Evolutionary conservation across 2,329 filamentous ascomycete genomes (phyloP).

Genomic region (Arthrobotrys pseudoclavata): DNA sequence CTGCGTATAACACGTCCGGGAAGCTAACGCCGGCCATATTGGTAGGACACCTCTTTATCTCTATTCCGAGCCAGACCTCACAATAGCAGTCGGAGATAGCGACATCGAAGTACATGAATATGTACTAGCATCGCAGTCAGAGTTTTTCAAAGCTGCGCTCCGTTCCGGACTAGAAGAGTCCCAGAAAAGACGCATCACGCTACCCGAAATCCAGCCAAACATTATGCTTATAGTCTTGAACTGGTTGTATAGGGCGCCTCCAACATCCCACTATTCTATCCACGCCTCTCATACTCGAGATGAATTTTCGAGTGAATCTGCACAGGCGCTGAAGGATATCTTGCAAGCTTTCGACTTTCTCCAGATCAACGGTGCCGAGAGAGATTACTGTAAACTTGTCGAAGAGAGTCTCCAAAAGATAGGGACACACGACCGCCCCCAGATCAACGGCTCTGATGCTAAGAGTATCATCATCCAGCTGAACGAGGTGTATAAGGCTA

Average conservation of each 20-base stretch:
- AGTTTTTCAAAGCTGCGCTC: conserved; percentile 20
- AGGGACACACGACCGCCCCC: background rate
- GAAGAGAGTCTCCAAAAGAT: background rate
- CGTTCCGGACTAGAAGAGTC: background rate
- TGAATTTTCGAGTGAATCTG: background rate
- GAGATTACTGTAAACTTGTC: background rate
- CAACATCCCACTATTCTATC: too few relatives aligned
- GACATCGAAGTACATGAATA: conserved; percentile 8
- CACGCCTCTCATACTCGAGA: background rate
- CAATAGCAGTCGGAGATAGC: background rate
- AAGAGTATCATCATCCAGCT: background rate
- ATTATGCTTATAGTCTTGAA: background rate
- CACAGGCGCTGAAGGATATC: background rate
- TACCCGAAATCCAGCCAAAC: conserved; percentile 9
- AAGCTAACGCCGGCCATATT: too few relatives aligned
- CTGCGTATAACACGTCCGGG: too few relatives aligned
- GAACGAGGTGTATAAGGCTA: conserved; percentile 7
- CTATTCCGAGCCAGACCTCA: conserved; percentile 18
- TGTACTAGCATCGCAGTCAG: conserved; percentile 20
- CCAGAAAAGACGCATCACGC: background rate
- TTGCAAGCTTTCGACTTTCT: background rate
- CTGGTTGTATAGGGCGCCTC: conserved; percentile 29
- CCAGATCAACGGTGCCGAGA: background rate
- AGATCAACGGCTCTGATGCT: background rate
- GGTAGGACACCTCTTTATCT: conserved; percentile 10